Percentiles rank a stretch among this genome's conserved stretches.
These are phyloP conservation scores for Sphaerulina vaccinii DNA, from an alignment of 2,329 filamentous ascomycete genomes.

Conservation along the genomic window DNA sequence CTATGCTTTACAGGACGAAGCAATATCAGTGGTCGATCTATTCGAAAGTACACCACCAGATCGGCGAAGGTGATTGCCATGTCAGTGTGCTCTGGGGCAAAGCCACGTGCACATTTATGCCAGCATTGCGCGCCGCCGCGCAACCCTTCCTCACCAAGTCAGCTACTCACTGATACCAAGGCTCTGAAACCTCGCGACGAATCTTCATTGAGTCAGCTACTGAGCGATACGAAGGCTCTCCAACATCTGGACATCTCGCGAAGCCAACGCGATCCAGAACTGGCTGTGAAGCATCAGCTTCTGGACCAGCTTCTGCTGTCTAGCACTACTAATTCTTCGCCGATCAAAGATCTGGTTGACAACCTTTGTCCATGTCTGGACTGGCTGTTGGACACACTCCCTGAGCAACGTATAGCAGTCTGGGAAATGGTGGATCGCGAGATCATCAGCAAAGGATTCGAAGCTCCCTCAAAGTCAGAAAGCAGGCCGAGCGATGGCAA, in stretches of 20 bases:
- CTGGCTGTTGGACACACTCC: slow-evolving; percentile 14
- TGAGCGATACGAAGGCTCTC: slow-evolving; percentile 40
- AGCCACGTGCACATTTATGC: slow-evolving; percentile 69
- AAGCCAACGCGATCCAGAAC: not conserved
- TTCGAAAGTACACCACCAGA: slow-evolving; percentile 73
- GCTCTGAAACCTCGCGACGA: slow-evolving; percentile 45
- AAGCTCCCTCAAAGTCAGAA: slow-evolving; percentile 15
- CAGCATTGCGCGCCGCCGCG: slow-evolving; percentile 28
- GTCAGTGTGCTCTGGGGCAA: slow-evolving; percentile 71
- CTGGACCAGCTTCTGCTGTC: not conserved
- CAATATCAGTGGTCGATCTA: slow-evolving; percentile 60
- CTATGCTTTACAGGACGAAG: slow-evolving; percentile 77
- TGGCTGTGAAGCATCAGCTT: not conserved
- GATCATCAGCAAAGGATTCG: slow-evolving; percentile 23
- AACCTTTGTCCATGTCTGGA: slow-evolving; percentile 10
- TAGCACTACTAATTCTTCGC: not conserved
- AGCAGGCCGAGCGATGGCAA: slow-evolving; percentile 18
- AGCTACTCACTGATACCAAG: not conserved
- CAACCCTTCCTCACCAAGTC: too few relatives aligned
- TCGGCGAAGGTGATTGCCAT: slow-evolving; percentile 78
- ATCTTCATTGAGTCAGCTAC: slow-evolving; percentile 59
- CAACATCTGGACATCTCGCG: not conserved
- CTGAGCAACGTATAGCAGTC: slow-evolving; percentile 9
- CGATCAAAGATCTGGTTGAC: slow-evolving; percentile 13
- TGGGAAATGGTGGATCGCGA: slow-evolving; percentile 22